phyloP scores from a whole-genome alignment of 768 basidiomycete species.

The Suillus weaverae region DNA sequence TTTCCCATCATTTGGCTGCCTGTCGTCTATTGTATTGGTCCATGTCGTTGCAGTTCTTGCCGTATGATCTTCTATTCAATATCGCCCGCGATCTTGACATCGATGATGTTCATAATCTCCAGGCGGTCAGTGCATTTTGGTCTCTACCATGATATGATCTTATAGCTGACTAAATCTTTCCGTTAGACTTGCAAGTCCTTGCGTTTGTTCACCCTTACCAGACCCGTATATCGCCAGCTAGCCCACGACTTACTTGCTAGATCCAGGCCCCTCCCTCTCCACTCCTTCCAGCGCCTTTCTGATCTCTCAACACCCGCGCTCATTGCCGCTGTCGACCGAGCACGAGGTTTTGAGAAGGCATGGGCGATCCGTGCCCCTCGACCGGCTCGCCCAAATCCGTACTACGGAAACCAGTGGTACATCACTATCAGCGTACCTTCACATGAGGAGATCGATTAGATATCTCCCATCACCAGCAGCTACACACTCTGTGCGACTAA shows the following conservation, averaged over 20 bases:
- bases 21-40: background rate
- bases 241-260: slow-evolving; percentile 61
- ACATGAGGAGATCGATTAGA: slow-evolving; percentile 71
- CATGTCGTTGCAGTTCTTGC: slow-evolving; percentile 46
- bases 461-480: slow-evolving; percentile 73
- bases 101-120: slow-evolving; percentile 59
- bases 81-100: slow-evolving; percentile 63
- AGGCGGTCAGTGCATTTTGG: slow-evolving; percentile 48
- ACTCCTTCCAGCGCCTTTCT: slow-evolving; percentile 66
- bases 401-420: slow-evolving; percentile 49
- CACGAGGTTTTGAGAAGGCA: slow-evolving; percentile 57
- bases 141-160: slow-evolving; percentile 6
- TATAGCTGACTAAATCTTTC: background rate
- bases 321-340: slow-evolving; percentile 62
- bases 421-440: slow-evolving; percentile 68
- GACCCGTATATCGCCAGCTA: slow-evolving; percentile 67
- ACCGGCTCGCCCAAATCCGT: slow-evolving; percentile 36
- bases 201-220: slow-evolving; percentile 59
- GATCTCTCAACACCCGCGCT: slow-evolving; percentile 66
- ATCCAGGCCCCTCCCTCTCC: slow-evolving; percentile 67
- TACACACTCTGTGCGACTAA: slow-evolving; percentile 80
- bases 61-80: slow-evolving; percentile 71
- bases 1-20: slow-evolving; percentile 2
- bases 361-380: slow-evolving; percentile 62
- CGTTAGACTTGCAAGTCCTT: slow-evolving; percentile 62